Percentiles rank a stretch among this genome's conserved stretches.
Conservation (phyloP, 176 grass and related monocot species). For the Ensete ventricosum region DNA sequence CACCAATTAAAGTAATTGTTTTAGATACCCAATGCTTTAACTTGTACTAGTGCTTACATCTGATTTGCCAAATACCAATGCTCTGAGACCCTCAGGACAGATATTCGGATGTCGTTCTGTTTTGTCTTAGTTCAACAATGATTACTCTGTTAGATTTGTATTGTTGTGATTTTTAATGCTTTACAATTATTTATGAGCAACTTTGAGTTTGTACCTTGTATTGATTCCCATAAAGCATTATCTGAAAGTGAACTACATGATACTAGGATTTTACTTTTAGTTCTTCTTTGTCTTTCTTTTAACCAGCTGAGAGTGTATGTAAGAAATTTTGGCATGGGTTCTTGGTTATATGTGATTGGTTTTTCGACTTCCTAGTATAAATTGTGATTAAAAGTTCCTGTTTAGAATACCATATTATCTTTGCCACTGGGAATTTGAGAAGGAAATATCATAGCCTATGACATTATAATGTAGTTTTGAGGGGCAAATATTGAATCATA, state of each 20-base stretch:
- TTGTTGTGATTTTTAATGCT: too few species aligned
- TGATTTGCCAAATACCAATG: too few species aligned
- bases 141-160: too few species aligned
- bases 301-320: too few species aligned
- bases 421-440: background rate
- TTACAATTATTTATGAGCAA: too few species aligned
- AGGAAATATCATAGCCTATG: background rate
- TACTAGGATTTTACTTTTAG: background rate
- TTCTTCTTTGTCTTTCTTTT: too few species aligned
- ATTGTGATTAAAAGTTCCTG: background rate
- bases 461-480: background rate
- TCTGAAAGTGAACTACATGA: background rate
- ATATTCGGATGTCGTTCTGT: too few species aligned
- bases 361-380: background rate
- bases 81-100: too few species aligned
- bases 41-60: background rate
- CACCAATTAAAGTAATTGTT: too few species aligned
- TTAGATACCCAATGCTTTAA: background rate
- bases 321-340: background rate
- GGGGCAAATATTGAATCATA: background rate
- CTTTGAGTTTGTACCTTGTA: background rate
- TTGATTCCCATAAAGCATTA: background rate
- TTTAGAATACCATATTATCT: too few species aligned
- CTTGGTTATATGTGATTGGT: background rate
- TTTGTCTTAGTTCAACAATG: too few species aligned